Conservation (phyloP, 768 basidiomycete genomes). For the Naganishia onofrii region DNA sequence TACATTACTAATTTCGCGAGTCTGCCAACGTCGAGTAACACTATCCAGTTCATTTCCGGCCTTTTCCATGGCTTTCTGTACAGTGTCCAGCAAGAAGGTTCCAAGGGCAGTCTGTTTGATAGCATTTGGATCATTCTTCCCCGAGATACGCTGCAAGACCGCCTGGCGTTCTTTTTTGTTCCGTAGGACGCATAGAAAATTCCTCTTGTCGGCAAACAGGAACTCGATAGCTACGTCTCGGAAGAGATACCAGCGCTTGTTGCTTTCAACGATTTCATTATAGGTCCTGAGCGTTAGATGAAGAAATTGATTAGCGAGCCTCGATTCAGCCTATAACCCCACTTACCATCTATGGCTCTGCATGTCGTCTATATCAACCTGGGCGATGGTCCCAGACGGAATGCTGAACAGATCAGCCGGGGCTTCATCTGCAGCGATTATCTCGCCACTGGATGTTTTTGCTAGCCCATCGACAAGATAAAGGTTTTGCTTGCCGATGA, state of each 20-base stretch:
- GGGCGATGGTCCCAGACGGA: slow-evolving; percentile 72
- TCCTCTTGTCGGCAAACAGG: slow-evolving; percentile 88
- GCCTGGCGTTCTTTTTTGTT: slow-evolving; percentile 63
- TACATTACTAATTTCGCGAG: slow-evolving; percentile 87
- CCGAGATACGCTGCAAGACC: slow-evolving; percentile 50
- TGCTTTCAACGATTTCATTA: slow-evolving; percentile 70
- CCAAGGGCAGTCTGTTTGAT: slow-evolving; percentile 55
- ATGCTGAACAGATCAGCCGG: slow-evolving; percentile 76
- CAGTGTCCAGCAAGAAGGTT: slow-evolving; percentile 47
- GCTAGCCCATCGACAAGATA: slow-evolving; percentile 90
- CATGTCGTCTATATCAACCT: slow-evolving; percentile 69
- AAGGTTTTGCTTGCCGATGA: slow-evolving; percentile 76
- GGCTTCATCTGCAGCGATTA: slow-evolving; percentile 82
- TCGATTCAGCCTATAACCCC: neutral
- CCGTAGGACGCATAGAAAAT: slow-evolving; percentile 76
- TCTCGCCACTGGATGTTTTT: slow-evolving; percentile 78
- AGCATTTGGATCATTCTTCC: slow-evolving; percentile 60
- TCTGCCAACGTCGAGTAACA: slow-evolving; percentile 69
- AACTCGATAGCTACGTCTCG: slow-evolving; percentile 90
- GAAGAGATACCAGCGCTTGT: slow-evolving; percentile 81
- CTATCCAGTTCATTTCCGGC: slow-evolving; percentile 47
- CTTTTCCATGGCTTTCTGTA: slow-evolving; percentile 46
- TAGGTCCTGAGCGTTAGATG: slow-evolving; percentile 66
- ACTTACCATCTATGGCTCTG: slow-evolving; percentile 76
- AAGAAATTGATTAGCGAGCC: slow-evolving; percentile 11